Conservation (phyloP, 2,329 filamentous ascomycete species). For the Fusarium sp. region DNA sequence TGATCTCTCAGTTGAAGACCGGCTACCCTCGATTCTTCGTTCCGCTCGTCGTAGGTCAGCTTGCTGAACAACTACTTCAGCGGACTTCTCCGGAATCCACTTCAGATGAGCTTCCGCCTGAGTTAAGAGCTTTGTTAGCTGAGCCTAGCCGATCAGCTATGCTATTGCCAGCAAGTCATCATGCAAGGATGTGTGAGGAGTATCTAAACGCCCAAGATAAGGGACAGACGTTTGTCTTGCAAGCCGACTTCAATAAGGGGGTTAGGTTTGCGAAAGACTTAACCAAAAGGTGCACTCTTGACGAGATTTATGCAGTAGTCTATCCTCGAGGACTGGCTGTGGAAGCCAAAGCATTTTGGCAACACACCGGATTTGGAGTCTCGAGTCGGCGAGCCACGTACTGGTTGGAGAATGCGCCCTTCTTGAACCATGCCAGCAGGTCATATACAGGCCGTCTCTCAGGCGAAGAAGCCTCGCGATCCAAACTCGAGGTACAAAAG, state of each 20-base stretch:
- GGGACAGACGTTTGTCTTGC: conserved; percentile 1
- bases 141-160: conserved; percentile 2
- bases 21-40: conserved; percentile 49
- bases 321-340: conserved; percentile 26
- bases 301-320: conserved; percentile 32
- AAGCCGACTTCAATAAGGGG: conserved; percentile 19
- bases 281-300: not conserved
- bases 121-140: not conserved
- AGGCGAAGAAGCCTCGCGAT: conserved; percentile 12
- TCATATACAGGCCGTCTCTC: not conserved
- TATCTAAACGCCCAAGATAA: conserved; percentile 30
- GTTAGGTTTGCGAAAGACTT: not conserved
- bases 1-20: conserved; percentile 40
- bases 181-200: conserved; percentile 29
- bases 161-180: conserved; percentile 31
- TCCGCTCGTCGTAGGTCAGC: conserved; percentile 38
- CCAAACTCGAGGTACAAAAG: conserved; percentile 22
- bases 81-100: conserved; percentile 11
- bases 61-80: conserved; percentile 36
- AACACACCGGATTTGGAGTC: conserved; percentile 48
- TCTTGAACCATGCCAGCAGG: conserved; percentile 14
- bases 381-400: conserved; percentile 46
- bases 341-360: conserved; percentile 49
- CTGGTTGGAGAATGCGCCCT: conserved; percentile 44
- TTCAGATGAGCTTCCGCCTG: not conserved